phyloP scores from a whole-genome alignment of 306 rosid species.

The Begonia peltatifolia region DNA sequence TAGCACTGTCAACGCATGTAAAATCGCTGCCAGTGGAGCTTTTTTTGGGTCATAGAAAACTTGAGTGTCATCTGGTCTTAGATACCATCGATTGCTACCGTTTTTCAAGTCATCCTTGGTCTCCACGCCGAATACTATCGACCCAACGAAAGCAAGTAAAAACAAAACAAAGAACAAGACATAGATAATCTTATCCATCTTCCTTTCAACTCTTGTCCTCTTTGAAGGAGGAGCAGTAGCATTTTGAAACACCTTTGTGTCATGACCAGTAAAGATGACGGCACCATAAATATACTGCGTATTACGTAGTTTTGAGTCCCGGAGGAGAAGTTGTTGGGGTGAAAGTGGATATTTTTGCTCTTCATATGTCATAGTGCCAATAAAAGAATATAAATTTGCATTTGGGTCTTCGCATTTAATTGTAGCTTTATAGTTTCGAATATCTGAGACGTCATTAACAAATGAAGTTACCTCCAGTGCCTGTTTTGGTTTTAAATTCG shows the following conservation, averaged over 20 bases:
- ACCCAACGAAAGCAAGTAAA: conserved; percentile 64
- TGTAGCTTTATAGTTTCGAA: conserved; percentile 41
- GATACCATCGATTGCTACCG: conserved; percentile 74
- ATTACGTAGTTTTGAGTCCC: conserved; percentile 91
- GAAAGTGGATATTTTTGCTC: conserved; percentile 51
- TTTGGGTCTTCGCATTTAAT: conserved; percentile 90
- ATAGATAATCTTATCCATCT: conserved; percentile 82
- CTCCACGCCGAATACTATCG: conserved; percentile 58
- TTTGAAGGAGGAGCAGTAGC: conserved; percentile 85
- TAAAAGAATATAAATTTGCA: conserved; percentile 74
- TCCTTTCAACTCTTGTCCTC: conserved; percentile 84
- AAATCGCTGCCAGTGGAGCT: conserved; percentile 43
- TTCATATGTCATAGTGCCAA: conserved; percentile 61
- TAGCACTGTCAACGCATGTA: conserved; percentile 67
- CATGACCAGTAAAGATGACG: conserved; percentile 74
- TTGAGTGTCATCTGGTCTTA: conserved; percentile 62
- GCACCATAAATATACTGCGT: conserved; percentile 74
- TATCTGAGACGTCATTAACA: conserved; percentile 34
- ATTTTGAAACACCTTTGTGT: conserved; percentile 89
- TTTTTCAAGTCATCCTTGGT: conserved; percentile 57
- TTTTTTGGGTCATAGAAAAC: conserved; percentile 70
- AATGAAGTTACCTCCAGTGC: conserved; percentile 65
- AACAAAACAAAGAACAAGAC: conserved; percentile 51
- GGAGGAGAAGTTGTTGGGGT: conserved; percentile 80
- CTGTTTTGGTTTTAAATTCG: conserved; percentile 81